Evolutionary conservation across 441 rosid species (phyloP).

Genomic region (Pelargonium exstipulatum): DNA sequence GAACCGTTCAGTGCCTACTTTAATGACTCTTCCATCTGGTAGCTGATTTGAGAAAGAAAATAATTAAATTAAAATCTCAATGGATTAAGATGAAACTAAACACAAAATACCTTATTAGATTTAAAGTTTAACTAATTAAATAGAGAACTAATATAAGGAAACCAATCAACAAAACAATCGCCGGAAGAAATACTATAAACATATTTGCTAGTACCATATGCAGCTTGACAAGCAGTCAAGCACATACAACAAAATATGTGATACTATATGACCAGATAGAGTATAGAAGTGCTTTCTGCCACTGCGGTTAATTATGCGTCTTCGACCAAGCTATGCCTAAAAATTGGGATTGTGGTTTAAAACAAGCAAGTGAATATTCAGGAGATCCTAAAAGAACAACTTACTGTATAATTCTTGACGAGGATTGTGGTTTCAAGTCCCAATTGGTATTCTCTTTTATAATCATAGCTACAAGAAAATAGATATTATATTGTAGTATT

Average conservation of each 20-base stretch:
- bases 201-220: not conserved
- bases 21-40: constrained; percentile 92
- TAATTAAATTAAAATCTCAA: not conserved
- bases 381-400: constrained; percentile 26
- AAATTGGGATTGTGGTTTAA: not conserved
- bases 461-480: constrained; percentile 65
- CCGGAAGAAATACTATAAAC: not conserved
- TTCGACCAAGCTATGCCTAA: constrained; percentile 5
- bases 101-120: no score
- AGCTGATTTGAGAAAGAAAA: constrained; percentile 41
- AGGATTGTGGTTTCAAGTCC: constrained; percentile 98
- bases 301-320: not conserved
- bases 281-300: not conserved
- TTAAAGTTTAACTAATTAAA: not conserved
- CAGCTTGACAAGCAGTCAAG: not conserved
- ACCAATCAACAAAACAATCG: not conserved
- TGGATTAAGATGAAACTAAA: not conserved
- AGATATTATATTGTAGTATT: not conserved
- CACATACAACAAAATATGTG: not conserved
- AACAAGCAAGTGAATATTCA: not conserved
- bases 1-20: constrained; percentile 96
- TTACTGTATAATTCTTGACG: constrained; percentile 85
- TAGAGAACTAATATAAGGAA: constrained; percentile 3
- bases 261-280: no score
- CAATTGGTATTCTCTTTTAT: constrained; percentile 85